A percentile compares a stretch with the other conserved stretches of the same genome.
These are phyloP conservation scores for Cadophora sp. DNA, from an alignment of 2,329 filamentous ascomycete species.

Conservation along the genomic window DNA sequence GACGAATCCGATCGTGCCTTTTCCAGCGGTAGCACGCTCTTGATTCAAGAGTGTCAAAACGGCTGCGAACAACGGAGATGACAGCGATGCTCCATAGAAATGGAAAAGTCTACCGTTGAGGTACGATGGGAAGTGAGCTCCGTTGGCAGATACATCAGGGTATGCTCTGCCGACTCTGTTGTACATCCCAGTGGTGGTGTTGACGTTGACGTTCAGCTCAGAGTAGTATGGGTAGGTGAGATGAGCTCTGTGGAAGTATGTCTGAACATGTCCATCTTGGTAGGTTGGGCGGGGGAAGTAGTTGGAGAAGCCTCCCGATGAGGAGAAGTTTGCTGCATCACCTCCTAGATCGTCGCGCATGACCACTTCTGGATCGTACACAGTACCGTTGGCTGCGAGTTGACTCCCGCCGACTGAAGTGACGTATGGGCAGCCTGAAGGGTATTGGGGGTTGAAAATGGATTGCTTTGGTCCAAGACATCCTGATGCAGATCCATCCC, in stretches of 20 bases:
- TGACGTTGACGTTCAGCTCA: slow-evolving; percentile 44
- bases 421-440: slow-evolving; percentile 71
- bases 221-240: slow-evolving; percentile 38
- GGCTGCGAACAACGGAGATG: slow-evolving; percentile 36
- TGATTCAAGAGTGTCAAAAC: slow-evolving; percentile 48
- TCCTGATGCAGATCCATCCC: slow-evolving; percentile 63
- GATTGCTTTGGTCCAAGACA: slow-evolving; percentile 46
- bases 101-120: slow-evolving; percentile 17
- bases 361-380: slow-evolving; percentile 37
- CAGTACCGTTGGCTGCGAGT: slow-evolving; percentile 51
- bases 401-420: slow-evolving; percentile 70
- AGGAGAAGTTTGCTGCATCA: slow-evolving; percentile 52
- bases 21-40: slow-evolving; percentile 49
- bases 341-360: slow-evolving; percentile 34
- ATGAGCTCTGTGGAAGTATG: slow-evolving; percentile 48
- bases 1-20: slow-evolving; percentile 51
- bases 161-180: slow-evolving; percentile 58
- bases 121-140: slow-evolving; percentile 43
- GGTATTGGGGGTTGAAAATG: slow-evolving; percentile 57
- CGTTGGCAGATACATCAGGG: slow-evolving; percentile 62
- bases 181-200: slow-evolving; percentile 55
- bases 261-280: slow-evolving; percentile 53
- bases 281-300: slow-evolving; percentile 57
- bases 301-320: slow-evolving; percentile 57
- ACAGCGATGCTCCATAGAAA: slow-evolving; percentile 34